A percentile compares a stretch with the other conserved stretches of the same genome.
phyloP scores from a whole-genome alignment of 2,329 filamentous ascomycete species.

The Aulographum hederae region DNA sequence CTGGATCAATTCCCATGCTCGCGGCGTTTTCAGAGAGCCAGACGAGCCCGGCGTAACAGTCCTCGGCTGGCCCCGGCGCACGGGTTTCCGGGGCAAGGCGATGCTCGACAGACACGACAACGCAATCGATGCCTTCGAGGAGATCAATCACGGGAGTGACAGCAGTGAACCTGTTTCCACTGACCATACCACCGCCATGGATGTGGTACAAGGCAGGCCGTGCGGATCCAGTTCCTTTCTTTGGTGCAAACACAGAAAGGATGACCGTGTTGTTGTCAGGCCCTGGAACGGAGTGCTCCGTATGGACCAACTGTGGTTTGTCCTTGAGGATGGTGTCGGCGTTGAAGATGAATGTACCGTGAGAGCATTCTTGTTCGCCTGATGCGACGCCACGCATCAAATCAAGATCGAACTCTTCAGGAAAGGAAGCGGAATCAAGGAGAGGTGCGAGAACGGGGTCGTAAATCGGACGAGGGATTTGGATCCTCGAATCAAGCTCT shows the following conservation, averaged over 20 bases:
- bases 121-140: constrained; percentile 4
- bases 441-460: no score
- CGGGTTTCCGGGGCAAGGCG: constrained; percentile 7
- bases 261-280: constrained; percentile 1
- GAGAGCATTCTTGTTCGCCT: no score
- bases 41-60: constrained; percentile 7
- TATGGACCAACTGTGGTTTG: background rate
- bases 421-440: no score
- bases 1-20: constrained; percentile 7
- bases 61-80: constrained; percentile 7
- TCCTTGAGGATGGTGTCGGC: no score
- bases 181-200: constrained; percentile 6
- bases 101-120: constrained; percentile 8
- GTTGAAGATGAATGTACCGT: no score
- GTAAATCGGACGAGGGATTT: no score
- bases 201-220: constrained; percentile 1
- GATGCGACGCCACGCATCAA: no score
- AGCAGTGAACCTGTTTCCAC: constrained; percentile 8
- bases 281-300: background rate
- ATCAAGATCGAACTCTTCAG: no score
- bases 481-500: no score
- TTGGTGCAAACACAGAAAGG: constrained; percentile 1
- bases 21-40: constrained; percentile 7
- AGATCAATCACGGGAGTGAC: constrained; percentile 6
- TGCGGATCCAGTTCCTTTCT: background rate